Evolutionary conservation across 164 flowering plant genomes (phyloP), one percentile per base, ranked within the genome.

Genomic region (Umbilicus rupestris): DNA sequence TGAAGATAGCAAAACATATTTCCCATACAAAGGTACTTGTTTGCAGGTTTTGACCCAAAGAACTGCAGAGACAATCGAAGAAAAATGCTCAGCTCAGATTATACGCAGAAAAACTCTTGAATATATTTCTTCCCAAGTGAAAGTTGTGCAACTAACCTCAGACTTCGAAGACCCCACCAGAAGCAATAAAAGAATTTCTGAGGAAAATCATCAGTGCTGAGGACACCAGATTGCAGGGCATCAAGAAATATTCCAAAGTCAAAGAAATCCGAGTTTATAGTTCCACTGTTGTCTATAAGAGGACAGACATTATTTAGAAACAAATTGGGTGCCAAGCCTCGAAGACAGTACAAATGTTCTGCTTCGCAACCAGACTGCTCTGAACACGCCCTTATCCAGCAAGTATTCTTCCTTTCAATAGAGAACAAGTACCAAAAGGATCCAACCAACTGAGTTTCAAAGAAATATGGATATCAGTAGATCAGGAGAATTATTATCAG

Each of bases 391-490:
- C 62, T 17, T 29, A 39, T 71, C 95, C 91, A 84, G 73, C 91
- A 88, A 0, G 81, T 73, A 62, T 77, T 73, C 65, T 76, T 78
- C 47, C 92, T 73, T 73, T 81, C 86, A 31, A 89, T 78, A 5
- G 96, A 78, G 37, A 87, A 70, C 68, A 84, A 72, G 71, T 85
- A 87, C 92, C 90, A 85, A 68, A 80, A 74, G 33, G 87, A 87
- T 71, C 90, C 93, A 70, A 78, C 69, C 26, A 84, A 75, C 93
- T 87, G 64, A 6, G 26, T 28, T 46, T 16, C 59, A 39, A 22
- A 19, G 17, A 68, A 45, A 24, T 10, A 22, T 14, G 6, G 33
- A 9, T 28, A 19, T 50, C 57, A 41, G 47, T 1, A 41, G 5
- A 20, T 16, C 1, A 22, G 22, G 2, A 9, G 2, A 22, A 50